Evolutionary conservation across 83 land plant species (phyloP).

Genomic region (Picea mariana): DNA sequence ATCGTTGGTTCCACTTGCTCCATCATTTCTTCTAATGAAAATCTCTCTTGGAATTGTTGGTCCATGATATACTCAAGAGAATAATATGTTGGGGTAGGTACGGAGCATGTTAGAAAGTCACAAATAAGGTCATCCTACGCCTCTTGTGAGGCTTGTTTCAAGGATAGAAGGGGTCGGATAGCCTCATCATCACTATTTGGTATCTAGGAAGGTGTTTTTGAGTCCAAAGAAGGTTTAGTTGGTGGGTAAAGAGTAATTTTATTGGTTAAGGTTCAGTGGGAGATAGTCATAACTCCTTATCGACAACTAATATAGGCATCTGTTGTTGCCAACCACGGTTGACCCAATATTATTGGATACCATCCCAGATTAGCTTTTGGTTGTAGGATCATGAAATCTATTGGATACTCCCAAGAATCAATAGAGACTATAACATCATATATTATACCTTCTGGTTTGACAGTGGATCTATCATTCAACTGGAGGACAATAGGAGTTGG

Average conservation of each 20-base stretch:
- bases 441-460: neutral
- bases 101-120: no score
- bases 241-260: neutral
- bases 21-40: no score
- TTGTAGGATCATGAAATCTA: neutral
- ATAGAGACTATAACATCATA: neutral
- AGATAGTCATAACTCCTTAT: accelerated
- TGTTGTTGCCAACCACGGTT: neutral
- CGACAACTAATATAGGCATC: neutral
- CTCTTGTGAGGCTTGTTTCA: no score
- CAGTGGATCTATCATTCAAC: neutral
- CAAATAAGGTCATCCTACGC: no score
- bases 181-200: neutral
- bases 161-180: no score
- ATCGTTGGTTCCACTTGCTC: no score
- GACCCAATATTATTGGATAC: neutral
- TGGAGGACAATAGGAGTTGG: neutral
- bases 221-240: neutral
- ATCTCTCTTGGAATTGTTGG: no score
- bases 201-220: neutral
- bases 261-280: neutral
- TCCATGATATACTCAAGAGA: no score
- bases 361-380: neutral
- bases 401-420: neutral
- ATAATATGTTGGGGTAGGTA: no score